These are phyloP conservation scores for Penicillium sp. DNA, from an alignment of 2,329 filamentous ascomycete genomes.

Conservation along the genomic window DNA sequence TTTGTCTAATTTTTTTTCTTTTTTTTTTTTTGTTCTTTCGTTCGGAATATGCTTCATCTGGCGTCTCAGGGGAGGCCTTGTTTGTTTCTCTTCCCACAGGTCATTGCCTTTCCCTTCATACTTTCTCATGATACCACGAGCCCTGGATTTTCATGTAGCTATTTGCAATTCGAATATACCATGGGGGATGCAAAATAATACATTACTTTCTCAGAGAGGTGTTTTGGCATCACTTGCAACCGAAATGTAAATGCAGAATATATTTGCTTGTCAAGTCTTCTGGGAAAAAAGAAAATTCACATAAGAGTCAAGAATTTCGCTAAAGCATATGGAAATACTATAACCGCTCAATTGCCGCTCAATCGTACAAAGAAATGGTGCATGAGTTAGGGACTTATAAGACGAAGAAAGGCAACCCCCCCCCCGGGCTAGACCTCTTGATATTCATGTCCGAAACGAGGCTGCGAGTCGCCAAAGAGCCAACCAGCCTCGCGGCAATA, in stretches of 20 bases:
- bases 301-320: neutral
- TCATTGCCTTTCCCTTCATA: constrained; percentile 15
- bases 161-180: constrained; percentile 23
- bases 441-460: constrained; percentile 16
- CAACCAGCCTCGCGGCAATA: constrained; percentile 92
- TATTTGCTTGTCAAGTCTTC: neutral
- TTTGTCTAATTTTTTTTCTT: neutral
- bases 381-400: neutral
- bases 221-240: neutral
- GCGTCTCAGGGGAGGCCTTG: constrained; percentile 6
- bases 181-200: constrained; percentile 9
- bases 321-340: neutral
- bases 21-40: no score
- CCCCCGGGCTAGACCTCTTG: constrained; percentile 17
- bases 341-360: constrained; percentile 7
- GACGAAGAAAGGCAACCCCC: neutral
- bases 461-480: constrained; percentile 68
- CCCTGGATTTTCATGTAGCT: constrained; percentile 24
- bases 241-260: neutral
- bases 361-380: neutral
- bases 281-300: neutral
- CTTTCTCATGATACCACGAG: constrained; percentile 37
- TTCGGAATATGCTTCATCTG: constrained; percentile 2
- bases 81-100: neutral
- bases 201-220: neutral